Percentiles rank a stretch among this genome's conserved stretches.
These are phyloP conservation scores for Scenedesmus sp. DNA, from an alignment of 163 green algal species.

Conservation along the genomic window DNA sequence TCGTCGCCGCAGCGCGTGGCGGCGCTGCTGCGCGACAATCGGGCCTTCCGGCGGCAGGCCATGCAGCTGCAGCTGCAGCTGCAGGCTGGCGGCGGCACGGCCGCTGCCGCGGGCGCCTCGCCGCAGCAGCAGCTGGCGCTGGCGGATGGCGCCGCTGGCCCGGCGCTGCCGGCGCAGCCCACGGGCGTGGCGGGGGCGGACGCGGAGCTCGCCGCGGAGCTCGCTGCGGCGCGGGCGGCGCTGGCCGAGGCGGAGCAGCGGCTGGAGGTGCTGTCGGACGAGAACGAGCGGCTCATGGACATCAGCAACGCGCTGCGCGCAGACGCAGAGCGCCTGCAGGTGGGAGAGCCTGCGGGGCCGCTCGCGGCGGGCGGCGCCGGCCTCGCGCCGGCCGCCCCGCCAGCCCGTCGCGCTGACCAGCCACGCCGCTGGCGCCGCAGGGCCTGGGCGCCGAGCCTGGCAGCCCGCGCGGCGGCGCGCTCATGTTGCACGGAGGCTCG, in stretches of 20 bases:
- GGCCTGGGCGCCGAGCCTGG: too few species aligned
- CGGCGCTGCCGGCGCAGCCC: too few species aligned
- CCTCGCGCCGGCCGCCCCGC: too few species aligned
- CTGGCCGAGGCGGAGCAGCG: conserved; percentile 28
- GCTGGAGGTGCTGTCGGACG: conserved; percentile 31
- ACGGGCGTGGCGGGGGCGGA: neutral
- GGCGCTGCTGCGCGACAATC: conserved; percentile 54
- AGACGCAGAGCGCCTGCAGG: conserved; percentile 44
- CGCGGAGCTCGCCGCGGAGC: neutral
- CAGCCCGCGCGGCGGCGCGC: too few species aligned
- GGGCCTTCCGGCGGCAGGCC: conserved; percentile 44
- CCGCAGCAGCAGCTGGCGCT: too few species aligned
- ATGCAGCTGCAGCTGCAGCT: conserved; percentile 37
- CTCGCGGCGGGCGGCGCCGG: too few species aligned
- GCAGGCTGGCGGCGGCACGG: neutral
- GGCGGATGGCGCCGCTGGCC: too few species aligned
- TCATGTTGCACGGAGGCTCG: too few species aligned
- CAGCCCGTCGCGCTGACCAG: too few species aligned
- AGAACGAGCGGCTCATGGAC: conserved; percentile 68
- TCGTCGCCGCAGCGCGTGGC: conserved; percentile 31
- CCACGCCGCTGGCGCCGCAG: too few species aligned
- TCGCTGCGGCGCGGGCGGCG: neutral
- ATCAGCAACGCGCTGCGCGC: conserved; percentile 57
- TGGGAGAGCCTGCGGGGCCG: neutral
- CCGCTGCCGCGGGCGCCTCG: conserved; percentile 1